A percentile compares a stretch with the other conserved stretches of the same genome.
Conservation (phyloP, 139 green algal species). For the Micractinium sp. region DNA sequence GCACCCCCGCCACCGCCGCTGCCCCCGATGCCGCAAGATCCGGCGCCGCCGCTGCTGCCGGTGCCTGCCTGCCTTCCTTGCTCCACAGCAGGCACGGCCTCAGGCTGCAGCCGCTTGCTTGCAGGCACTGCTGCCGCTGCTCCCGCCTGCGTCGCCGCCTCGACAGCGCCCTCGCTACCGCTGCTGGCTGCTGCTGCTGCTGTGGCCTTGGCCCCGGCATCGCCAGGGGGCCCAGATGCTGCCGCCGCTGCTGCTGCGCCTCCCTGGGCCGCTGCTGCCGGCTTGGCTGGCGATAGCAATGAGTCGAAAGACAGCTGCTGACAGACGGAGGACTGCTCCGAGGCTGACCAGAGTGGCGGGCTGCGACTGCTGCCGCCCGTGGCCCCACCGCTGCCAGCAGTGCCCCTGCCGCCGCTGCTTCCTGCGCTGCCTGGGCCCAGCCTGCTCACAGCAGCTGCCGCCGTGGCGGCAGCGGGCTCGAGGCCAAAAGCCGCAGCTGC, state of each 20-base stretch:
- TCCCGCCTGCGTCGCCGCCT: not conserved
- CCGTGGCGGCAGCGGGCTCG: not conserved
- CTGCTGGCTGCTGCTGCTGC: not conserved
- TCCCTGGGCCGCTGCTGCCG: not conserved
- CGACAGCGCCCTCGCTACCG: not conserved
- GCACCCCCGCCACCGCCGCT: too few species aligned
- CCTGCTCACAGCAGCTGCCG: not conserved
- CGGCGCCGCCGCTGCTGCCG: too few species aligned
- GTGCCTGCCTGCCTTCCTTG: not conserved
- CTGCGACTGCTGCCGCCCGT: constrained; percentile 16
- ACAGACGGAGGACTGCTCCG: constrained; percentile 13
- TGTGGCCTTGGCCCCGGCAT: not conserved
- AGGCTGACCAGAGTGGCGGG: constrained; percentile 6
- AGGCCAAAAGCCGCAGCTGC: not conserved
- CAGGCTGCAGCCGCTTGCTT: not conserved
- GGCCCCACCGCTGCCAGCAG: not conserved
- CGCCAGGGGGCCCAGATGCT: not conserved
- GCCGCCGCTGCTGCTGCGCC: not conserved
- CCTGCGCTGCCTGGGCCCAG: not conserved
- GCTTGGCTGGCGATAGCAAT: constrained; percentile 12
- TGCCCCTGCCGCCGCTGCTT: not conserved
- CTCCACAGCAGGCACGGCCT: not conserved
- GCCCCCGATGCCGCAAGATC: not conserved
- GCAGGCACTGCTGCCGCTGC: not conserved
- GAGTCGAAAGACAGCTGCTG: constrained; percentile 30